Evolutionary conservation across 345 rosid genomes (phyloP), one percentile per base, ranked within the genome.

Genomic region (Sonneratia caseolaris): DNA sequence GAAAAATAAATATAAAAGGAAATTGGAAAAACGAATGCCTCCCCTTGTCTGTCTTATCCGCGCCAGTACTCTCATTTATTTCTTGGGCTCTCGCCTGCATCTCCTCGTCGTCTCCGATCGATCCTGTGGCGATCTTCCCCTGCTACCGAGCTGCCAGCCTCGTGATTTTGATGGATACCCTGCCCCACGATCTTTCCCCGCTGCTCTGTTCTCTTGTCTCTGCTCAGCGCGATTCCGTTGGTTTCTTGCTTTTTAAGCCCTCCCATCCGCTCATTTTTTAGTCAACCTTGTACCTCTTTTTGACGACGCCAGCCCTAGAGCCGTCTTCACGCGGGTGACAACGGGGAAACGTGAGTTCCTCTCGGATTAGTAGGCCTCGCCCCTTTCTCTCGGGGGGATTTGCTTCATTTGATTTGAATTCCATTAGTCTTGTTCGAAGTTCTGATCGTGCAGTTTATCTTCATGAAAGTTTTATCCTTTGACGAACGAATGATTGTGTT

Each of bases 291-390:
- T 79, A n/a, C 13, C 35, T 32, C 72, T 48, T 49, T 69, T 62
- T 75, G 80, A 70, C 81, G 78, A 79, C 80, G 13, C 21, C 7
- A 19, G 24, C 14, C 22, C 2, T 3, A 21, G 37, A 51, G 72
- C 78, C 38, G 35, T 45, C 72, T 40, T 32, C 12, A 57, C 71
- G 48, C 51, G 77, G 68, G 68, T 74, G 67, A 73, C 69, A 69
- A 92, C 90, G 98, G 95, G 96, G 72, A 88, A 78, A 71, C 91
- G 98, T 92, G 80, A 84, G 90, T 71, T 67, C n/a, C 53, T 75
- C 22, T 61, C 15, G 49, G 24, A 62, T 14, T 70, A 10, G 32
- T 35, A 3, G 13, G 66, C 27, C 70, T 38, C 1, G 59, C 37
- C 38, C 21, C 56, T 53, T 57, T 51, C 43, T 40, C 9, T 40